Conservation (phyloP, 2,329 filamentous ascomycete genomes). For the Corniculantispora saksenae region DNA sequence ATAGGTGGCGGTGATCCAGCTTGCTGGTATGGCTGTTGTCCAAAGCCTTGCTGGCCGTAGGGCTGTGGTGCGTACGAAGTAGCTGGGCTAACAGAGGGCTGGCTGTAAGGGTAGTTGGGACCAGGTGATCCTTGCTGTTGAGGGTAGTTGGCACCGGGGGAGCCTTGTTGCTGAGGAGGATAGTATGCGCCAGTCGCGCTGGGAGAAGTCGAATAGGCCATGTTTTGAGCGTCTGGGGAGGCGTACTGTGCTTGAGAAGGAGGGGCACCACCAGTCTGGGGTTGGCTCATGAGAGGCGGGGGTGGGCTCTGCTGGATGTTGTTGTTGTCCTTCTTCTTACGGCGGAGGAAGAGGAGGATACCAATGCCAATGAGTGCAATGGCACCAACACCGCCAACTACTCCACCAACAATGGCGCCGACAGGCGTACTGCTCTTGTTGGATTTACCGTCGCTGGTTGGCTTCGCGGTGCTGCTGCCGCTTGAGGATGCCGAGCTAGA, state of each 20-base stretch:
- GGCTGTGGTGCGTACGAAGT: slow-evolving; percentile 7
- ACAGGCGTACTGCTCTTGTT: slow-evolving; percentile 27
- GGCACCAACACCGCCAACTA: slow-evolving; percentile 38
- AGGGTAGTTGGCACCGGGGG: slow-evolving; percentile 9
- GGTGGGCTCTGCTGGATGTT: slow-evolving; percentile 13
- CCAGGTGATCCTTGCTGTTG: slow-evolving; percentile 1
- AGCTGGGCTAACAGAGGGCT: slow-evolving; percentile 8
- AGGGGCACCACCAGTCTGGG: slow-evolving; percentile 6
- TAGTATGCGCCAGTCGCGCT: slow-evolving; percentile 1
- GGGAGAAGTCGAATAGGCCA: slow-evolving; percentile 4
- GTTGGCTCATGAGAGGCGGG: slow-evolving; percentile 18
- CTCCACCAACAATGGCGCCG: slow-evolving; percentile 41
- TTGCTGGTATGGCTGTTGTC: slow-evolving; percentile 16
- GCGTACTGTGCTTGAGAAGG: slow-evolving; percentile 10
- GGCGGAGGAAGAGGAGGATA: slow-evolving; percentile 35
- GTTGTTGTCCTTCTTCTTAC: slow-evolving; percentile 28
- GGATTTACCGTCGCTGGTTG: not conserved
- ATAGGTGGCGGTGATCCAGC: slow-evolving; percentile 2
- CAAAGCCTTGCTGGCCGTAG: slow-evolving; percentile 4
- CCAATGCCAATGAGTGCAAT: slow-evolving; percentile 32
- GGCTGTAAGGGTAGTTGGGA: slow-evolving; percentile 12
- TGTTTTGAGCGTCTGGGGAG: not conserved
- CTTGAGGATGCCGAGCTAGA: slow-evolving; percentile 4
- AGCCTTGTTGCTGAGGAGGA: slow-evolving; percentile 1
- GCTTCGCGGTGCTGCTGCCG: slow-evolving; percentile 7